These are phyloP conservation scores for Barnettozyma siamensis DNA, from an alignment of 805 yeast species.

Conservation along the genomic window DNA sequence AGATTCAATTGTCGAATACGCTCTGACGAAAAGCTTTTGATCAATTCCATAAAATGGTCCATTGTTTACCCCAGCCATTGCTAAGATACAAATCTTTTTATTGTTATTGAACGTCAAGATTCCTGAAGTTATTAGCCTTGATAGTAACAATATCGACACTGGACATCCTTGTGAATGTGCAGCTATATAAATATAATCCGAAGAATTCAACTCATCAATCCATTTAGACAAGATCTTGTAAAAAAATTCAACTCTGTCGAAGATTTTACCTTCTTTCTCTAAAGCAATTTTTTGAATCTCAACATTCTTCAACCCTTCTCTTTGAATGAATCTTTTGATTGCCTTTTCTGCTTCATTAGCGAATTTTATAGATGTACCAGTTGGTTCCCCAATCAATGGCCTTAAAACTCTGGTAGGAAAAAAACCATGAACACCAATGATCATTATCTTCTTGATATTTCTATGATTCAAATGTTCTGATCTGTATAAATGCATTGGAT, in stretches of 20 bases:
- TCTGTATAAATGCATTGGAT: conserved; percentile 24
- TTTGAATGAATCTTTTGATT: conserved; percentile 58
- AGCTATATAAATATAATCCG: conserved; percentile 87
- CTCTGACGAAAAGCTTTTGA: conserved; percentile 74
- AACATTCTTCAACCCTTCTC: conserved; percentile 34
- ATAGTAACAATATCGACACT: conserved; percentile 75
- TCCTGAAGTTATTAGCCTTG: conserved; percentile 62
- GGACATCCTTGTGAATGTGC: conserved; percentile 97
- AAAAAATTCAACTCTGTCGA: conserved; percentile 79
- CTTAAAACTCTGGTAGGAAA: conserved; percentile 85
- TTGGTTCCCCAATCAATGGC: conserved; percentile 89
- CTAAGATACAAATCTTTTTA: conserved; percentile 59
- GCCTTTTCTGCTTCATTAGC: conserved; percentile 86
- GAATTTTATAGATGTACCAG: conserved; percentile 89
- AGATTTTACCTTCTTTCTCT: conserved; percentile 88
- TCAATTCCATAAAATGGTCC: conserved; percentile 94
- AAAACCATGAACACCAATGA: conserved; percentile 94
- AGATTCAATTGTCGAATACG: conserved; percentile 85
- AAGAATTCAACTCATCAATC: conserved; percentile 43
- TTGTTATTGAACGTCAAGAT: conserved; percentile 29
- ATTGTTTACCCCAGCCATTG: conserved; percentile 93
- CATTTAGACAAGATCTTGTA: conserved; percentile 66
- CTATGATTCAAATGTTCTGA: conserved; percentile 9
- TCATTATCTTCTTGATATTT: conserved; percentile 53
- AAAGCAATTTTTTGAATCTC: conserved; percentile 83